phyloP scores from a whole-genome alignment of 2,329 filamentous ascomycete genomes.

The Allantophomopsis lycopodina region DNA sequence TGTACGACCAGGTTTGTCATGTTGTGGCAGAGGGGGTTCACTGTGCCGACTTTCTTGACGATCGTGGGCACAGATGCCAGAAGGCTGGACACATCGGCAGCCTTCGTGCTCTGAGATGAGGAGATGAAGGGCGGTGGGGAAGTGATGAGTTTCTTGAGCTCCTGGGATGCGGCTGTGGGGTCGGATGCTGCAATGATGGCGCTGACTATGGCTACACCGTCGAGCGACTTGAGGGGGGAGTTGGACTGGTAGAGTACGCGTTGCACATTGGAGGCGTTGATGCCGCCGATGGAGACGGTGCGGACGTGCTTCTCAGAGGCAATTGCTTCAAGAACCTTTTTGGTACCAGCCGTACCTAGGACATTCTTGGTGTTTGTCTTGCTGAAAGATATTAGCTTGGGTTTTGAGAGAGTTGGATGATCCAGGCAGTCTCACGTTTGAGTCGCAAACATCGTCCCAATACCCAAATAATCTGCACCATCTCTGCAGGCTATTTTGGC shows the following conservation, averaged over 20 bases:
- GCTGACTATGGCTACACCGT: slow-evolving; percentile 81
- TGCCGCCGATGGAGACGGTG: slow-evolving; percentile 78
- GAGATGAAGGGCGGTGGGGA: slow-evolving; percentile 14
- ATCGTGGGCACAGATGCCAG: slow-evolving; percentile 21
- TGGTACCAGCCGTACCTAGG: slow-evolving; percentile 60
- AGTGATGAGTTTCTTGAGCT: slow-evolving; percentile 41
- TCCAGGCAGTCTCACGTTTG: slow-evolving; percentile 39
- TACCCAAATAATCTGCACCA: slow-evolving; percentile 83
- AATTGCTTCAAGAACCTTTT: slow-evolving; percentile 50
- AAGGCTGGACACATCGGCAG: slow-evolving; percentile 9
- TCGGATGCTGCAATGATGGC: slow-evolving; percentile 67
- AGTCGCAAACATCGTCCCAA: slow-evolving; percentile 83
- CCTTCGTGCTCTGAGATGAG: slow-evolving; percentile 1
- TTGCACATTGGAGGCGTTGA: slow-evolving; percentile 65
- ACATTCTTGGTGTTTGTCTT: slow-evolving; percentile 81
- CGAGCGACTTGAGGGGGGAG: slow-evolving; percentile 40
- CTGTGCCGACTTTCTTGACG: slow-evolving; percentile 44
- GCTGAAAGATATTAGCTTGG: slow-evolving; percentile 23
- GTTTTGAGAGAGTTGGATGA: not conserved
- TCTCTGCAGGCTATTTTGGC: slow-evolving; percentile 55
- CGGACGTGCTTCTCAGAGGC: slow-evolving; percentile 25
- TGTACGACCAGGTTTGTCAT: slow-evolving; percentile 97
- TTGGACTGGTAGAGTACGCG: slow-evolving; percentile 59
- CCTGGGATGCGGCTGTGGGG: slow-evolving; percentile 45
- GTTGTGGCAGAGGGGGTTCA: slow-evolving; percentile 73